phyloP scores from a whole-genome alignment of 2,329 filamentous ascomycete genomes.

The Cercospora sesami region DNA sequence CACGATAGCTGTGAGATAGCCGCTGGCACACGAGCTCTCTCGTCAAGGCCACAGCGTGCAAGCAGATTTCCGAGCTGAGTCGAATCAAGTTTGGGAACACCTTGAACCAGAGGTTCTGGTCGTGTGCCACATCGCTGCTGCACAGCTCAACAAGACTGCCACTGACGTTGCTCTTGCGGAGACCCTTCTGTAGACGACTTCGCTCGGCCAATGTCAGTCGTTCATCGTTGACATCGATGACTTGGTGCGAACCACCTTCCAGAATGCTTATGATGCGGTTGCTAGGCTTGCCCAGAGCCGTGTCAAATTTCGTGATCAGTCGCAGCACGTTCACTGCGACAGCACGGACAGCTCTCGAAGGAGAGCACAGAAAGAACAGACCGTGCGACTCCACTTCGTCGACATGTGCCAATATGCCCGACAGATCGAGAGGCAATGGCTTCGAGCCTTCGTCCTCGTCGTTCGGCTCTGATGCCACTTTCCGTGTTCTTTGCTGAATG shows the following conservation, averaged over 20 bases:
- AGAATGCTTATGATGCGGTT: constrained; percentile 87
- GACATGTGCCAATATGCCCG: constrained; percentile 86
- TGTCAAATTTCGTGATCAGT: constrained; percentile 91
- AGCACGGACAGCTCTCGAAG: constrained; percentile 82
- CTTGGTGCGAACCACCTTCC: constrained; percentile 81
- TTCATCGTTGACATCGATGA: constrained; percentile 91
- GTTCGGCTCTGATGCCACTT: constrained; percentile 63
- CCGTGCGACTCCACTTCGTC: constrained; percentile 97
- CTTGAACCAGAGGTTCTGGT: constrained; percentile 95
- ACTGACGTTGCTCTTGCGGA: constrained; percentile 78
- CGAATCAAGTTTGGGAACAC: constrained; percentile 94
- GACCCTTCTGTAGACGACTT: constrained; percentile 85
- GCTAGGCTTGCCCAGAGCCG: constrained; percentile 73
- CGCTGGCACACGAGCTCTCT: constrained; percentile 91
- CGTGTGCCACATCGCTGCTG: constrained; percentile 91
- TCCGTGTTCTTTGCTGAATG: constrained; percentile 80
- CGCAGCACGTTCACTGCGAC: constrained; percentile 91
- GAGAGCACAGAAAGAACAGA: constrained; percentile 94
- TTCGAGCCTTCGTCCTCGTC: constrained; percentile 55
- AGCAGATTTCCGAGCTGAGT: constrained; percentile 85
- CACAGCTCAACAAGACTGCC: constrained; percentile 91
- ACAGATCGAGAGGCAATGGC: constrained; percentile 65
- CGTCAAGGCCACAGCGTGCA: constrained; percentile 85
- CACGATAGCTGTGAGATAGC: constrained; percentile 87
- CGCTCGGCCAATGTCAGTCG: constrained; percentile 87